Evolutionary conservation across 2,329 filamentous ascomycete species (phyloP).

Genomic region (Chaetomium sp.): DNA sequence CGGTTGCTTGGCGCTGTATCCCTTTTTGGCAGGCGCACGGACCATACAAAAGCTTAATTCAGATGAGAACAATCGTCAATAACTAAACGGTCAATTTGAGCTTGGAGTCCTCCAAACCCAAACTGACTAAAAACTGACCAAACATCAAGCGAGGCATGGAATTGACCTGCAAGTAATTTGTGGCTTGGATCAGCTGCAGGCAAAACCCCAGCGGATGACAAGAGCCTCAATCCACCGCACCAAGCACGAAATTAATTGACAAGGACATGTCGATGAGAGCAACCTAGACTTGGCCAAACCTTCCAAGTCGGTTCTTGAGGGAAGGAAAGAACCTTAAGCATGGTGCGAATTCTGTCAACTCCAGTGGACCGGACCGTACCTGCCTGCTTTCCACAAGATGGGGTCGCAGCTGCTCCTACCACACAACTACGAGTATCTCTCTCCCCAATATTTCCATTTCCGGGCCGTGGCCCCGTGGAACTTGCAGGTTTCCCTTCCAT

Average conservation of each 20-base stretch:
- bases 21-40: slow-evolving; percentile 20
- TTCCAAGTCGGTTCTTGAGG: too few relatives aligned
- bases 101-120: too few relatives aligned
- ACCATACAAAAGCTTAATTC: slow-evolving; percentile 26
- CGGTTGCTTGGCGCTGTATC: background rate
- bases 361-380: background rate
- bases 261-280: background rate
- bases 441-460: too few relatives aligned
- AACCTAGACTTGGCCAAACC: too few relatives aligned
- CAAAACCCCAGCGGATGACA: background rate
- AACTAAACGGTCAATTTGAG: background rate
- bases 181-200: background rate
- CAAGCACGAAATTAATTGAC: background rate
- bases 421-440: too few relatives aligned
- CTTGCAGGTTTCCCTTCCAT: too few relatives aligned
- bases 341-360: background rate
- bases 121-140: too few relatives aligned
- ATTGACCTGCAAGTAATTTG: slow-evolving; percentile 13
- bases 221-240: slow-evolving; percentile 3
- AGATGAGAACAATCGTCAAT: background rate
- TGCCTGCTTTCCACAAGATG: background rate
- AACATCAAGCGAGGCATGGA: background rate
- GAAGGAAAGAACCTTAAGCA: too few relatives aligned
- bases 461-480: background rate
- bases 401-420: background rate